Evolutionary conservation across 2,329 filamentous ascomycete genomes (phyloP), one percentile per base, ranked within the genome.

Genomic region (Ascocoryne sarcoides): DNA sequence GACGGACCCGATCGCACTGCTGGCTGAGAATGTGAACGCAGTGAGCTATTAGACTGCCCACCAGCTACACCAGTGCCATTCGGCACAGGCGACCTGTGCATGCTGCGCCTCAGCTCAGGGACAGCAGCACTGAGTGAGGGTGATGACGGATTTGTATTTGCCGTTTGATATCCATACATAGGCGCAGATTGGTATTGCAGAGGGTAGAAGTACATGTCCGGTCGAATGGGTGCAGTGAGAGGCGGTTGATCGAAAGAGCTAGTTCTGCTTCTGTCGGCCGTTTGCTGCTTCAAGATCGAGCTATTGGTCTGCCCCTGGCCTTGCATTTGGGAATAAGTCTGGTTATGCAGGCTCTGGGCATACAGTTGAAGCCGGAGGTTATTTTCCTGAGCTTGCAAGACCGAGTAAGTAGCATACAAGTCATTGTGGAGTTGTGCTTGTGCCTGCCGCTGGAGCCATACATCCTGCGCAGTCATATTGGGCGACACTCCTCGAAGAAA

Each of bases 1-100:
- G 57, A 42, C 60, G 58, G 23, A 44, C 53, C 39, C 52, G 61
- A 47, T 42, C 58, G 49, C 17, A 73, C 70, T 2, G 76, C 76
- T 17, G 77, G 77, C 55, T 81, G 77, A n/a, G 77, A 81, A 55
- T 82, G 77, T 18, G 77, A 82, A 47, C 77, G 69, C 45, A 78
- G 58, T n/a, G 74, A 65, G 49, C 75, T 73, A 40, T 65, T 72
- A 18, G 73, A 66, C 37, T 67, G 60, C 28, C 65, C 60, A 12
- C 65, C 60, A 14, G 36, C 40, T 23, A 62, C 54, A 8, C 66
- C 66, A 10, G 67, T 58, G 26, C 79, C 75, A 17, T 66, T 70
- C 12, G 67, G 62, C 17, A 65, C 60, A 8, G 65, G 63, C 1
- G 73, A 71, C 52, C 76, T 65, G 48, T 80, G 75, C 39, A 76